These are phyloP conservation scores for Pseudozyma hubeiensis DNA, from an alignment of 1,284 basidiomycete genomes.

Conservation along the genomic window DNA sequence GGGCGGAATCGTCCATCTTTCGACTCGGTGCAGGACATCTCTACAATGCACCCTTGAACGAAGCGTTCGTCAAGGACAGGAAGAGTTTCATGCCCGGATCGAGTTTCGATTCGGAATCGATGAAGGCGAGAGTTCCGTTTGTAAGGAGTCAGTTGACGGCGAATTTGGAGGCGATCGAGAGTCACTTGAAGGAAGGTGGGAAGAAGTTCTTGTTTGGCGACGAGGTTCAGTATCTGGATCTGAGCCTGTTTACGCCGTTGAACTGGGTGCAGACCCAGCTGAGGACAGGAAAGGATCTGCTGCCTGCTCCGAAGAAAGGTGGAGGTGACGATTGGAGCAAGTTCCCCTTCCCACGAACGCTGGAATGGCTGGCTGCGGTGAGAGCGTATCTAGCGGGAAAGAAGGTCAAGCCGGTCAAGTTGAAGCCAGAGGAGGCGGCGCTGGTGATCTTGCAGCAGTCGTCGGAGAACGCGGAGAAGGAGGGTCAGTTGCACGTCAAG, in stretches of 20 bases:
- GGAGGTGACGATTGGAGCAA: constrained; percentile 21
- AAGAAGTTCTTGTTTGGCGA: constrained; percentile 29
- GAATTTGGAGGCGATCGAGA: constrained; percentile 32
- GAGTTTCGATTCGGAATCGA: constrained; percentile 23
- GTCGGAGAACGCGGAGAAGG: background rate
- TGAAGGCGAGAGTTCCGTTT: constrained; percentile 31
- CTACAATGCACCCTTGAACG: constrained; percentile 30
- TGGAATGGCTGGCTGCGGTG: constrained; percentile 27
- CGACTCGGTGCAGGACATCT: constrained; percentile 37
- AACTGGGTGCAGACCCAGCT: constrained; percentile 51
- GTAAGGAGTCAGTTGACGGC: constrained; percentile 29
- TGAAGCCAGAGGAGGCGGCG: constrained; percentile 26
- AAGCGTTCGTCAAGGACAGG: constrained; percentile 29
- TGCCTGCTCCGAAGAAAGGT: constrained; percentile 23
- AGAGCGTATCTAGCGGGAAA: constrained; percentile 21
- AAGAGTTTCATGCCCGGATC: constrained; percentile 34
- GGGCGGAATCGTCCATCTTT: constrained; percentile 34
- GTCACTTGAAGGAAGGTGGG: constrained; percentile 10
- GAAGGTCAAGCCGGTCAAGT: constrained; percentile 25
- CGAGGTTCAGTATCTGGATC: constrained; percentile 33
- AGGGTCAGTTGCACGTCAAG: constrained; percentile 7
- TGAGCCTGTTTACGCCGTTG: constrained; percentile 35
- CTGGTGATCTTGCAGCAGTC: constrained; percentile 27
- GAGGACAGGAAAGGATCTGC: constrained; percentile 28
- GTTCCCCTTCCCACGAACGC: constrained; percentile 29